These are phyloP conservation scores for Podospora comata DNA, from an alignment of 495 filamentous ascomycete genomes.

Conservation along the genomic window DNA sequence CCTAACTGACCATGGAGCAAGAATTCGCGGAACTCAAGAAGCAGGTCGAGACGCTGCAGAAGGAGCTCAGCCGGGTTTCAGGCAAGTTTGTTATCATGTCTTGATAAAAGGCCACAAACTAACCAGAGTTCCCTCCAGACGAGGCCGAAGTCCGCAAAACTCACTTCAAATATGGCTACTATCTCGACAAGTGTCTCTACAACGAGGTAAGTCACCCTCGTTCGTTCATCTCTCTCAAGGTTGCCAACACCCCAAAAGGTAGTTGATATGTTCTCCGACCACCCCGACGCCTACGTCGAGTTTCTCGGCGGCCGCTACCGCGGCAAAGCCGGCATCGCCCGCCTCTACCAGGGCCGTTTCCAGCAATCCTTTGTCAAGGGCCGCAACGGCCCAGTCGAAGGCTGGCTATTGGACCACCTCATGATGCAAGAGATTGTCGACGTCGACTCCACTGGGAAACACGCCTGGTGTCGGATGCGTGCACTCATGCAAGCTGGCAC, in stretches of 20 bases:
- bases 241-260: neutral
- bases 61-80: constrained; percentile 36
- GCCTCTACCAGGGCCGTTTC: constrained; percentile 55
- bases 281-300: constrained; percentile 54
- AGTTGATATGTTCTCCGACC: constrained; percentile 50
- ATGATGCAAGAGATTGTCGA: constrained; percentile 57
- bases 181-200: constrained; percentile 58
- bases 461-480: constrained; percentile 53
- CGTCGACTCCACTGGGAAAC: constrained; percentile 43
- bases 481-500: constrained; percentile 54
- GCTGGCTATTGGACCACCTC: constrained; percentile 54
- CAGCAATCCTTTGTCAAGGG: constrained; percentile 46
- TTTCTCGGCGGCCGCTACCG: constrained; percentile 54
- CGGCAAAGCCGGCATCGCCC: constrained; percentile 50
- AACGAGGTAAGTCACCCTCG: constrained; percentile 38
- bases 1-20: constrained; percentile 14
- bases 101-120: neutral
- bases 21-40: constrained; percentile 45
- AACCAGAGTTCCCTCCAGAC: constrained; percentile 26
- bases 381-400: constrained; percentile 54
- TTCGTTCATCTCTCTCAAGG: neutral
- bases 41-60: constrained; percentile 37
- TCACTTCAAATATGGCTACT: constrained; percentile 58
- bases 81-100: constrained; percentile 22
- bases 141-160: constrained; percentile 52